These are phyloP conservation scores for Moniliella sp. DNA, from an alignment of 1,284 basidiomycete species.

Conservation along the genomic window DNA sequence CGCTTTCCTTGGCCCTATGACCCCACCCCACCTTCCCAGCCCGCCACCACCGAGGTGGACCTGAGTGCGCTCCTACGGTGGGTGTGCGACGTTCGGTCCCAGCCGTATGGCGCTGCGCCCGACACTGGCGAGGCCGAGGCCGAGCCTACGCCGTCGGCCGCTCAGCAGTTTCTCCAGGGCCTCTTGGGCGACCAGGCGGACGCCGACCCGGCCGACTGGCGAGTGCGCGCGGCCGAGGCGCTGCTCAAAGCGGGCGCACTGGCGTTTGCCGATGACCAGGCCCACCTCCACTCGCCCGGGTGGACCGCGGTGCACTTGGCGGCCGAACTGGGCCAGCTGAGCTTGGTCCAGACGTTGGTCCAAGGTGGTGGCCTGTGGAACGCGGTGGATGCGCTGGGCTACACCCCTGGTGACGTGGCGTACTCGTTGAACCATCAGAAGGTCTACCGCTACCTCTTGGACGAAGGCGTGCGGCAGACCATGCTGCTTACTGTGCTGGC, in stretches of 20 bases:
- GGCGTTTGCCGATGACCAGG: slow-evolving; percentile 41
- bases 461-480: slow-evolving; percentile 27
- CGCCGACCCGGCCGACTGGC: too few species aligned
- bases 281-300: slow-evolving; percentile 41
- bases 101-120: too few species aligned
- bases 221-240: neutral
- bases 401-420: slow-evolving; percentile 25
- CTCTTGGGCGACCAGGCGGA: too few species aligned
- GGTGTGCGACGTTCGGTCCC: too few species aligned
- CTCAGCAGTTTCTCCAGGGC: too few species aligned
- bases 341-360: slow-evolving; percentile 48
- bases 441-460: slow-evolving; percentile 15
- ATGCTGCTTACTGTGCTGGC: slow-evolving; percentile 13
- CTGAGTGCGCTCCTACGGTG: too few species aligned
- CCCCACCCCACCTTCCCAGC: too few species aligned
- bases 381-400: slow-evolving; percentile 30
- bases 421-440: slow-evolving; percentile 17
- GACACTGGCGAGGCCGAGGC: too few species aligned
- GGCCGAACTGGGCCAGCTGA: slow-evolving; percentile 48
- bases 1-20: too few species aligned
- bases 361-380: slow-evolving; percentile 80
- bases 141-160: too few species aligned
- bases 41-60: too few species aligned
- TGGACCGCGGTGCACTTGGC: slow-evolving; percentile 73
- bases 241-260: slow-evolving; percentile 1